A percentile compares a stretch with the other conserved stretches of the same genome.
Conservation (phyloP, 192 early-diverging fungal genomes). For the Thoreauomyces humboldtii region DNA sequence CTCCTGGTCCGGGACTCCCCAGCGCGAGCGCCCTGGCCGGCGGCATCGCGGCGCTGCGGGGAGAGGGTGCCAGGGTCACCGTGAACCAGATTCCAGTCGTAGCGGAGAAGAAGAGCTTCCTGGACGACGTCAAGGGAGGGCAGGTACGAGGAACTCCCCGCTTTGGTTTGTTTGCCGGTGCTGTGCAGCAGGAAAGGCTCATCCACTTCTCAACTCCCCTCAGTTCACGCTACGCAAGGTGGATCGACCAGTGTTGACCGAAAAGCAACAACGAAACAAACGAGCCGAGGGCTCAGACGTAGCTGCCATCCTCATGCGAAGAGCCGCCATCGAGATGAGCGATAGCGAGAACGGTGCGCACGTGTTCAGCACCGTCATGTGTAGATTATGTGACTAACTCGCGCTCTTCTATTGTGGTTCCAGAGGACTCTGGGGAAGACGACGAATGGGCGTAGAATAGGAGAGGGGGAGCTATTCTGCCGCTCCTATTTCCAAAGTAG, state of each 20-base stretch:
- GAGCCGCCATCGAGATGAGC: constrained; percentile 52
- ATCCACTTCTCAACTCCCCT: neutral
- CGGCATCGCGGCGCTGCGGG: no score
- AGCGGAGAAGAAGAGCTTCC: neutral
- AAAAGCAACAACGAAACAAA: constrained; percentile 8
- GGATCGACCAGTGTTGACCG: constrained; percentile 13
- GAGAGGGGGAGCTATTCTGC: no score
- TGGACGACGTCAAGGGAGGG: constrained; percentile 33
- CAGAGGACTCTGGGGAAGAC: constrained; percentile 27
- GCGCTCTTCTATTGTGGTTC: neutral
- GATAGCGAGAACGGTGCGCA: constrained; percentile 44
- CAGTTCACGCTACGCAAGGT: constrained; percentile 44
- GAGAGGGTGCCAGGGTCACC: no score
- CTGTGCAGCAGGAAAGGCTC: neutral
- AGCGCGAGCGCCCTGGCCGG: neutral
- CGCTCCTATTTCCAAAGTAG: no score
- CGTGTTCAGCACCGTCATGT: neutral
- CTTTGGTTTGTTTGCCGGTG: neutral
- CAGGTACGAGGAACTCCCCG: constrained; percentile 29
- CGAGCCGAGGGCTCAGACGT: constrained; percentile 31
- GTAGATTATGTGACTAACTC: neutral
- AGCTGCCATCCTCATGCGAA: constrained; percentile 49
- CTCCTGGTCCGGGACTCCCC: constrained; percentile 15
- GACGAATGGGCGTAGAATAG: constrained; percentile 38
- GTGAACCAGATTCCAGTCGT: no score